Base-by-base conservation (phyloP, 768 basidiomycete genomes). In the Serendipita sp. region DNA sequence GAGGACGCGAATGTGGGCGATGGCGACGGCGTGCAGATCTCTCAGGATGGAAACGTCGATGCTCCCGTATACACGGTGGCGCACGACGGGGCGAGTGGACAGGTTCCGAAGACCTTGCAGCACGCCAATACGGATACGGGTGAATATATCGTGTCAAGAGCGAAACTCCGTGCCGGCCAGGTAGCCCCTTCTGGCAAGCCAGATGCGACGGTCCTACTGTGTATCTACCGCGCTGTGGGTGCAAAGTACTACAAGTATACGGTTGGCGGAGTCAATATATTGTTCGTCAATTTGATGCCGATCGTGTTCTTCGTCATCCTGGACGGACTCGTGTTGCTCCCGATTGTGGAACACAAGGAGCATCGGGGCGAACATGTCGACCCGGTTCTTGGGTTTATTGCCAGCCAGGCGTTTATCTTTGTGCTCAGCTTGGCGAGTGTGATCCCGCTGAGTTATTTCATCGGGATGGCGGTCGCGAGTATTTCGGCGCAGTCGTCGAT, bases 401-500 rank as follows among this genome's bases (percentile, higher is more conserved):
- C 89, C 4, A 85, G 85, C 1, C 84, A 84, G 56, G 81, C 79
- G 2, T 74, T 90, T 68, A 86, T 98, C 68, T 98, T 99, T 72
- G 66, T 90, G 45, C 73, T 94, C 68, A 81, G 86, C 66, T 77
- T 99, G 48, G 81, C 88, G 28, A 90, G 89, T 67, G 91, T 99
- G 69, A 98, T 99, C 66, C 96, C 96, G 0, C 79, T 99, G 20
- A 93, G 90, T 5, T 99, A 99, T 77, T 99, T 99, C 76, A 98
- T 99, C 70, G 96, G 96, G 17, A 97, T 97, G 96, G 96, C 96
- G 5, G 96, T 99, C 64, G 96, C 96, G 2, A 93, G 90, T 45
- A 98, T 99, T 69, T 91, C 88, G n/a, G 96, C 96, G 0, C 96
- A 98, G 70, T 94, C 91, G 0, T 92, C 89, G 1, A 99, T 99